phyloP scores from a whole-genome alignment of 345 rosid species.

The Salix exigua region DNA sequence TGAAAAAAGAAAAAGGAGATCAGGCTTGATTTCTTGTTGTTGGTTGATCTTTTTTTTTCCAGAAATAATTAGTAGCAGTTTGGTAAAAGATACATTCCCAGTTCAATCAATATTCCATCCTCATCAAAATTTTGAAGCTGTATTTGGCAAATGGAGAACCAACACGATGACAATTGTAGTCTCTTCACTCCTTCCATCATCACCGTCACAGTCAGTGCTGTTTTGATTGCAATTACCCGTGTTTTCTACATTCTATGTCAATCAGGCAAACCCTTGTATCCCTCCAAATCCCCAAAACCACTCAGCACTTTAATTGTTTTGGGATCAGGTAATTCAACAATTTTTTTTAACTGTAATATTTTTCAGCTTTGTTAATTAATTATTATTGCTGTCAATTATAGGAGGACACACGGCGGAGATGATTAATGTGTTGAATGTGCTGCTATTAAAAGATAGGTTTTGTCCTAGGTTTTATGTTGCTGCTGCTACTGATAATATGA shows the following conservation, averaged over 20 bases:
- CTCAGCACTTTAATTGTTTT: slow-evolving; percentile 20
- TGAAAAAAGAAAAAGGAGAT: too few relatives aligned
- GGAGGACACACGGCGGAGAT: slow-evolving; percentile 99
- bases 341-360: neutral
- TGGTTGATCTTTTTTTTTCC: too few relatives aligned
- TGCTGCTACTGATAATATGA: slow-evolving; percentile 91
- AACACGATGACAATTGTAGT: neutral
- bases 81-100: too few relatives aligned
- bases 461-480: slow-evolving; percentile 76
- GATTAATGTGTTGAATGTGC: slow-evolving; percentile 60
- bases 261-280: slow-evolving; percentile 21
- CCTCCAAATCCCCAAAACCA: slow-evolving; percentile 10
- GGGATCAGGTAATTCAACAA: slow-evolving; percentile 19
- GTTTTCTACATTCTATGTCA: slow-evolving; percentile 15
- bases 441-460: slow-evolving; percentile 53
- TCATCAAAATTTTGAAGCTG: too few relatives aligned
- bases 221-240: slow-evolving; percentile 3
- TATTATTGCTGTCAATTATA: slow-evolving; percentile 14
- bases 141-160: slow-evolving; percentile 5
- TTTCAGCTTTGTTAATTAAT: neutral
- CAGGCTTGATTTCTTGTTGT: too few relatives aligned
- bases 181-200: neutral
- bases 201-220: neutral
- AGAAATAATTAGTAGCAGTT: too few relatives aligned
- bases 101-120: too few relatives aligned